phyloP scores from a whole-genome alignment of 176 grass and related monocot genomes.

The Avena atlantica region DNA sequence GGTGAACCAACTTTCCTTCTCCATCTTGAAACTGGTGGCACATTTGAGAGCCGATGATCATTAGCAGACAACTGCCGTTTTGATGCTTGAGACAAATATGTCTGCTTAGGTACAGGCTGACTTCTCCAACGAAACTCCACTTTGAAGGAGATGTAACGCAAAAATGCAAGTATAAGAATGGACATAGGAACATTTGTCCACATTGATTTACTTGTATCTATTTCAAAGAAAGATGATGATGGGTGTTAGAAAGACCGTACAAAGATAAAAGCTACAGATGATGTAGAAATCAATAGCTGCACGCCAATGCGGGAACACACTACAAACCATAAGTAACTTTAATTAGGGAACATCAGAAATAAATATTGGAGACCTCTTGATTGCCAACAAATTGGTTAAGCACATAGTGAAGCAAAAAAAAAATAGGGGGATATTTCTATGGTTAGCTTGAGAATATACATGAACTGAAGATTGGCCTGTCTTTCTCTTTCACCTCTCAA shows the following conservation, averaged over 20 bases:
- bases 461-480: neutral
- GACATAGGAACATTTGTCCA: conserved; percentile 99
- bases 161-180: conserved; percentile 81
- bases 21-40: conserved; percentile 77
- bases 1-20: conserved; percentile 90
- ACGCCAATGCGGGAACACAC: neutral
- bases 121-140: conserved; percentile 83
- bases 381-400: conserved; percentile 4
- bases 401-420: conserved; percentile 18
- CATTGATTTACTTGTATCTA: conserved; percentile 99
- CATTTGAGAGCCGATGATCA: conserved; percentile 73
- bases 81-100: conserved; percentile 71
- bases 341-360: neutral
- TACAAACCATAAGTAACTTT: conserved; percentile 11
- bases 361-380: neutral
- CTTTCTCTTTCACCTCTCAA: conserved; percentile 20
- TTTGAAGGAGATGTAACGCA: conserved; percentile 85
- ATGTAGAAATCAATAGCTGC: conserved; percentile 21
- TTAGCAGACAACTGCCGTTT: conserved; percentile 73
- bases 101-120: conserved; percentile 64
- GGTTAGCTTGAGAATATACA: conserved; percentile 19
- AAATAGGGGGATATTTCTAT: neutral
- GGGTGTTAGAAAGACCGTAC: conserved; percentile 20
- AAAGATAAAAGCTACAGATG: conserved; percentile 12
- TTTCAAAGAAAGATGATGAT: conserved; percentile 43